Percentiles rank a stretch among this genome's conserved stretches.
Evolutionary conservation across 1,284 basidiomycete species (phyloP).

Genomic region (Albatrellus sp.): DNA sequence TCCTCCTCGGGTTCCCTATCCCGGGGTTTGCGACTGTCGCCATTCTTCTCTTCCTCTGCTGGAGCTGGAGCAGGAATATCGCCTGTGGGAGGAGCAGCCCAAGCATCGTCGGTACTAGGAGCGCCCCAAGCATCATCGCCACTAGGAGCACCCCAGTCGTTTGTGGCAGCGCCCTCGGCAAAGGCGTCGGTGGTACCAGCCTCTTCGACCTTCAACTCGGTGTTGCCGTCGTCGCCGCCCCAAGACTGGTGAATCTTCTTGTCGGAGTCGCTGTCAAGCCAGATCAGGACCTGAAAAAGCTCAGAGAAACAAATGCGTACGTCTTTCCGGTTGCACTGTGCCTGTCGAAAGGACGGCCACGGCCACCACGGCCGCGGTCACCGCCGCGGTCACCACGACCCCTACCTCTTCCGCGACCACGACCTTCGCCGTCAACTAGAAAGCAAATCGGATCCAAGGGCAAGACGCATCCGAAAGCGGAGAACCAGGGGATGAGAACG

Average conservation of each 20-base stretch:
- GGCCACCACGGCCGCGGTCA: constrained; percentile 33
- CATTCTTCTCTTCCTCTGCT: constrained; percentile 22
- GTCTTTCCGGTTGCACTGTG: constrained; percentile 76
- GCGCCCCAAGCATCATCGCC: constrained; percentile 19
- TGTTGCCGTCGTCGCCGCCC: constrained; percentile 77
- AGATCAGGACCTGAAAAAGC: constrained; percentile 7
- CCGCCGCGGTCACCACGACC: constrained; percentile 36
- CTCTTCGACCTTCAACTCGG: constrained; percentile 70
- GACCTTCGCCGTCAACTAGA: constrained; percentile 40
- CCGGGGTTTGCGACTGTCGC: constrained; percentile 24
- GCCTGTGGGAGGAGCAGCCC: constrained; percentile 23
- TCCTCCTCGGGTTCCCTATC: constrained; percentile 71
- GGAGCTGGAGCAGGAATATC: constrained; percentile 21
- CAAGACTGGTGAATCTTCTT: constrained; percentile 89
- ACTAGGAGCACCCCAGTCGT: constrained; percentile 22
- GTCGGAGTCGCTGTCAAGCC: constrained; percentile 60
- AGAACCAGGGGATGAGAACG: not conserved
- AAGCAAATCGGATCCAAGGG: not conserved
- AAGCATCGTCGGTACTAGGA: constrained; percentile 13
- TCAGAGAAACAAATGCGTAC: constrained; percentile 26
- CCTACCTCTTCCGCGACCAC: constrained; percentile 25
- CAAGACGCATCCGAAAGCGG: not conserved
- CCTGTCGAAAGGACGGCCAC: constrained; percentile 65
- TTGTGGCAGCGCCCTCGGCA: constrained; percentile 17
- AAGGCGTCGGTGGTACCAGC: constrained; percentile 30